Evolutionary conservation across 78 protist species (phyloP).

Genomic region (Mantamonas sphyraenae): DNA sequence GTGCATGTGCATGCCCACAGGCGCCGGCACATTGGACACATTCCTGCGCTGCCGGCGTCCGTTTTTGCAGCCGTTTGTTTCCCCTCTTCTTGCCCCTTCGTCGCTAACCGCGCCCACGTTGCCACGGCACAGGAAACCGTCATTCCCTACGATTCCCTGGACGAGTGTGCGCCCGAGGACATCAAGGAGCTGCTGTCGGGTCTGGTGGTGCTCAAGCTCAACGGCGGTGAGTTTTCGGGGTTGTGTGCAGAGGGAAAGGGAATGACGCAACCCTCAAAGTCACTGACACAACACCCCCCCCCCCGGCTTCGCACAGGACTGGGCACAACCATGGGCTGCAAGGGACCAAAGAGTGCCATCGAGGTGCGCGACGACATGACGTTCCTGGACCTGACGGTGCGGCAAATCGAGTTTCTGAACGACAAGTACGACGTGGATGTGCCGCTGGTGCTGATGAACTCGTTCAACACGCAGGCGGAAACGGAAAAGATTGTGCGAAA

Average conservation of each 20-base stretch:
- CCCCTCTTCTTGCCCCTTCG: not conserved
- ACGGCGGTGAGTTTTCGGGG: slow-evolving; percentile 82
- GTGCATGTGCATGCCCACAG: not conserved
- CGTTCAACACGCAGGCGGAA: slow-evolving; percentile 88
- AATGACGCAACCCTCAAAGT: not conserved
- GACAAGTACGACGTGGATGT: slow-evolving; percentile 42
- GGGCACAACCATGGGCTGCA: slow-evolving; percentile 98
- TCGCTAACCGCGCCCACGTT: not conserved
- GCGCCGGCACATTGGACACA: not conserved
- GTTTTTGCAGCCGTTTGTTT: not conserved
- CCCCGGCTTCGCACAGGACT: slow-evolving; percentile 21
- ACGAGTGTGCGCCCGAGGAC: not conserved
- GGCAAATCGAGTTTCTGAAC: slow-evolving; percentile 81
- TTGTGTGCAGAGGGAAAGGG: not conserved
- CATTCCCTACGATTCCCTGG: slow-evolving; percentile 5
- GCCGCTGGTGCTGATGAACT: slow-evolving; percentile 94
- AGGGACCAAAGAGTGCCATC: slow-evolving; percentile 86
- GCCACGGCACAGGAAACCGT: not conserved
- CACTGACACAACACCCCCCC: not conserved
- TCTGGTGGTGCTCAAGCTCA: slow-evolving; percentile 86
- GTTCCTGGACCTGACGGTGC: slow-evolving; percentile 86
- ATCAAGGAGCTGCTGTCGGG: slow-evolving; percentile 26
- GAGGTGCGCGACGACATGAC: slow-evolving; percentile 63
- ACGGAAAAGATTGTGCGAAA: slow-evolving; percentile 53
- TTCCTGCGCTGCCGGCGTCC: not conserved